These are phyloP conservation scores for Mycena epipterygia DNA, from an alignment of 768 basidiomycete species.

Conservation along the genomic window DNA sequence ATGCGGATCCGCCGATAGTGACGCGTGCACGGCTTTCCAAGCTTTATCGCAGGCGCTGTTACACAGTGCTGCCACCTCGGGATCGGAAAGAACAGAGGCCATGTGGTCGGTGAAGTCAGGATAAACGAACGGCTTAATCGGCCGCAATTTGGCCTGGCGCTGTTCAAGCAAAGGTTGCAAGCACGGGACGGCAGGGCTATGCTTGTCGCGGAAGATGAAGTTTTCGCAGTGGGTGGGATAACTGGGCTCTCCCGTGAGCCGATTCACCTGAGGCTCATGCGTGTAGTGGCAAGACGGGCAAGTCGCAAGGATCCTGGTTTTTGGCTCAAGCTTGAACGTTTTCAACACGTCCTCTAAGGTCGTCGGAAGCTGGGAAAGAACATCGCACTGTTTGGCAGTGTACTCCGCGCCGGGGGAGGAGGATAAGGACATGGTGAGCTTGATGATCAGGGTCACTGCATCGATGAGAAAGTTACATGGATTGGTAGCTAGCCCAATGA, in stretches of 20 bases:
- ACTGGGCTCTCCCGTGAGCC: slow-evolving; percentile 24
- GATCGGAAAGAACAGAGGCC: slow-evolving; percentile 35
- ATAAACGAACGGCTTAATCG: slow-evolving; percentile 36
- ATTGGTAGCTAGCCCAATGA: slow-evolving; percentile 25
- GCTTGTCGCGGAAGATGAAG: slow-evolving; percentile 29
- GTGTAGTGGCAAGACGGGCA: slow-evolving; percentile 31
- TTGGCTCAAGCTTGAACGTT: slow-evolving; percentile 31
- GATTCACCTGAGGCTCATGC: slow-evolving; percentile 27
- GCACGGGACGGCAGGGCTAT: slow-evolving; percentile 19
- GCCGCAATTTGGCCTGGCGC: slow-evolving; percentile 33
- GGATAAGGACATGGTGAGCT: slow-evolving; percentile 27
- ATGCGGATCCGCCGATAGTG: slow-evolving; percentile 9
- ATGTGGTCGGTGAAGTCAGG: slow-evolving; percentile 41
- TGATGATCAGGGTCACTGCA: slow-evolving; percentile 30
- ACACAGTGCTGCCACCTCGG: slow-evolving; percentile 32
- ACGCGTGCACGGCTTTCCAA: slow-evolving; percentile 18
- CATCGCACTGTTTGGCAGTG: slow-evolving; percentile 23
- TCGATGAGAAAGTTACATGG: slow-evolving; percentile 35
- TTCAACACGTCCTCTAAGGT: slow-evolving; percentile 29
- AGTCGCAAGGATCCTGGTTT: slow-evolving; percentile 29
- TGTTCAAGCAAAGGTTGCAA: slow-evolving; percentile 24
- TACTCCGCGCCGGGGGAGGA: slow-evolving; percentile 19
- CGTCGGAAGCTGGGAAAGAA: slow-evolving; percentile 29
- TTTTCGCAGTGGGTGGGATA: slow-evolving; percentile 32
- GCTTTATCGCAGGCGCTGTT: slow-evolving; percentile 37